Conservation (phyloP, 176 grass and related monocot species). For the Oryza punctata region DNA sequence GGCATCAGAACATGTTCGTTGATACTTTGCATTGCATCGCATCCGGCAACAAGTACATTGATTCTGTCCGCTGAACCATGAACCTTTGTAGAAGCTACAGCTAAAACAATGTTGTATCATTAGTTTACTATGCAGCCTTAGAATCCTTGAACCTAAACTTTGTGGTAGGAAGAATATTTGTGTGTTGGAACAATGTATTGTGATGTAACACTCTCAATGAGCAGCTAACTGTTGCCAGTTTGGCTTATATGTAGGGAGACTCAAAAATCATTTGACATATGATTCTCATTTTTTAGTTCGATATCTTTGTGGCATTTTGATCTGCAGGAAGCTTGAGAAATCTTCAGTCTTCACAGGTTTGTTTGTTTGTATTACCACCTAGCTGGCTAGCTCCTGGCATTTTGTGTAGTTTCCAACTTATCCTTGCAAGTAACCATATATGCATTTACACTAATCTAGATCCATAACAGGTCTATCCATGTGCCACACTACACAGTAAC, state of each 20-base stretch:
- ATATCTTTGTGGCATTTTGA: neutral
- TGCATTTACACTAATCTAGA: neutral
- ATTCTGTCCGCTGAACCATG: conserved; percentile 33
- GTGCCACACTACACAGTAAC: too few relatives aligned
- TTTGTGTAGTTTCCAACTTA: neutral
- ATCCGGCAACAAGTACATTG: conserved; percentile 22
- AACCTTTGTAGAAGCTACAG: conserved; percentile 38
- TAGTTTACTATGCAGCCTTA: conserved; percentile 27
- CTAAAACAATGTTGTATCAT: conserved; percentile 30
- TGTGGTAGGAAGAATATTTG: conserved; percentile 38
- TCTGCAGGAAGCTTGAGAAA: neutral
- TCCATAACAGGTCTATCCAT: too few relatives aligned
- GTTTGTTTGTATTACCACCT: neutral
- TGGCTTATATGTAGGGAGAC: neutral
- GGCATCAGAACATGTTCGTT: conserved; percentile 26
- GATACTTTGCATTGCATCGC: conserved; percentile 10
- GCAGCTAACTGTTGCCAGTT: neutral
- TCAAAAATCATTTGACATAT: conserved; percentile 20
- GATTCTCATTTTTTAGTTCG: neutral
- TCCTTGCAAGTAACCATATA: neutral
- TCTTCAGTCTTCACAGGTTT: neutral
- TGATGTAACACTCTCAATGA: conserved; percentile 14
- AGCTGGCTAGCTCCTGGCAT: neutral
- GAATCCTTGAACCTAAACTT: conserved; percentile 13
- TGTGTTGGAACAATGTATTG: conserved; percentile 24